Evolutionary conservation across 805 yeast genomes (phyloP), one percentile per base, ranked within the genome.

Genomic region (Clavispora vitiphila): DNA sequence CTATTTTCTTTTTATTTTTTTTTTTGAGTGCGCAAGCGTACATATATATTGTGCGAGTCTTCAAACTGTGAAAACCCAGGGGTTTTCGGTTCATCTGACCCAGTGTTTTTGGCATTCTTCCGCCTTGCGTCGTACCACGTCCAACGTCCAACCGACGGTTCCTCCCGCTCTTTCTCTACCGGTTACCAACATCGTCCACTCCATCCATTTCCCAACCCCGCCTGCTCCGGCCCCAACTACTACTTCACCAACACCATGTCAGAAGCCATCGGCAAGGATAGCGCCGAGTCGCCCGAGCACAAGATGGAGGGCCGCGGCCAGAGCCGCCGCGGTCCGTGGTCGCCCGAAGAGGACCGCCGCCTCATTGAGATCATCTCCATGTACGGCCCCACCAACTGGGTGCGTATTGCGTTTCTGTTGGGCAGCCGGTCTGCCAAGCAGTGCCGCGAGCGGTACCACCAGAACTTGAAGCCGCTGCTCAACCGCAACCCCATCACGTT

Each of bases 401-500:
- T 89, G 5, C 74, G 86, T 44, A 86, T 89, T 15, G 80, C 95
- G 9, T 83, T 80, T 50, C 70, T 76, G 42, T 67, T 88, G 44
- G 81, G 81, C 23, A 74, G 91, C 5, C 71, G 96, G 48, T 83
- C 95, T 2, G 95, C 96, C 6, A 89, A 89, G 58, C 96, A 88
- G 62, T 87, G 96, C 58, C 71, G 96, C 30, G 96, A 88, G 60
- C 73, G 96, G 16, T 88, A 85, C 61, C 96, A 88, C 59, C 96
- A 89, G 64, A 89, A 89, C 64, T 73, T 88, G 51, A 89, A 89
- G 62, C 96, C 96, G 2, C 70, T 82, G 15, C 72, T 88, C 47
- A 86, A 87, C 61, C 76, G 90, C 53, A 65, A 83, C 35, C 96
- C 96, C 5, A 89, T 88, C 39, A 76, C 93, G 2, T 76, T 79